Conservation (phyloP, 805 yeast species). For the Suhomyces sp. region DNA sequence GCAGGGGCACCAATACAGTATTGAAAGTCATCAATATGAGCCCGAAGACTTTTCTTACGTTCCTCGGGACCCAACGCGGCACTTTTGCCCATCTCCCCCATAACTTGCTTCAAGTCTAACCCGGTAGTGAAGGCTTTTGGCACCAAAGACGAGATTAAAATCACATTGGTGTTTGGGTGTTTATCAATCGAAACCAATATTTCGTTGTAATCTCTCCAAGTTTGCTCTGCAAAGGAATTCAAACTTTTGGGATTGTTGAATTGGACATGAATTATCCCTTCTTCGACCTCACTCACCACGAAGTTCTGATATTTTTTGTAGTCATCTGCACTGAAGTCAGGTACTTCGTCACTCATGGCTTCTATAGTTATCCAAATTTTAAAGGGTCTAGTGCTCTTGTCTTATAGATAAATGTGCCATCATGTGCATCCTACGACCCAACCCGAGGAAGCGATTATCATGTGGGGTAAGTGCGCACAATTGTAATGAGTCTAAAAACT, state of each 20-base stretch:
- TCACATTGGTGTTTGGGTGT: constrained; percentile 46
- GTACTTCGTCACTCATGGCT: constrained; percentile 1
- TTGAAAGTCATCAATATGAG: constrained; percentile 57
- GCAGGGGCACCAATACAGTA: constrained; percentile 49
- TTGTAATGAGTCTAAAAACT: not conserved
- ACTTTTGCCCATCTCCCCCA: constrained; percentile 5
- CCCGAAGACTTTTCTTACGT: constrained; percentile 23
- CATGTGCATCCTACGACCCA: not conserved
- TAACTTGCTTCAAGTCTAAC: constrained; percentile 49
- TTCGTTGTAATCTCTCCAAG: constrained; percentile 57
- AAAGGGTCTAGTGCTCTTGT: not conserved
- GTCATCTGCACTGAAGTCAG: constrained; percentile 10
- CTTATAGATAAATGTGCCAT: not conserved
- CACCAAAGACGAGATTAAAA: constrained; percentile 52
- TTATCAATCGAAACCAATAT: constrained; percentile 46
- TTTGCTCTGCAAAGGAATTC: constrained; percentile 55
- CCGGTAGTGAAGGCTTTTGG: constrained; percentile 66
- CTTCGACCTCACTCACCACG: constrained; percentile 40
- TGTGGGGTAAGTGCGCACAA: not conserved
- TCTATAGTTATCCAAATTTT: not conserved
- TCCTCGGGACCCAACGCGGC: constrained; percentile 14
- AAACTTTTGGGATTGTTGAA: constrained; percentile 58
- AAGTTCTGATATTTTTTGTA: constrained; percentile 25
- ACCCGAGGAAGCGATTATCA: not conserved
- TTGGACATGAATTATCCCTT: constrained; percentile 54